Evolutionary conservation across 2,329 filamentous ascomycete genomes (phyloP).

Genomic region (Aspergillus tanneri): DNA sequence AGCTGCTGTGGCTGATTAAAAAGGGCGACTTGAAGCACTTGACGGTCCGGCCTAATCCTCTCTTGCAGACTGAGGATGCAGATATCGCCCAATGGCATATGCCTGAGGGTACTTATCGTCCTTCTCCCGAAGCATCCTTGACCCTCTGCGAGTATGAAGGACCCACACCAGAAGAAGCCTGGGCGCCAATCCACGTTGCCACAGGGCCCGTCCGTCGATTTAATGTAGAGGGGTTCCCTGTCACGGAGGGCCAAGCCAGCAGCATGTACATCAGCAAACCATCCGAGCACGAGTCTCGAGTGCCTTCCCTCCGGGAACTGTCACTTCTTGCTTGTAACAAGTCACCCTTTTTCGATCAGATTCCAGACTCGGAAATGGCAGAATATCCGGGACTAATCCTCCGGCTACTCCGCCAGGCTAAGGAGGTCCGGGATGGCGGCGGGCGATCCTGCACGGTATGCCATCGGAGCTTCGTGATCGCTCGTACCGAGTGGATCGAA

Average conservation of each 20-base stretch:
- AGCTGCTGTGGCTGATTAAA: slow-evolving; percentile 43
- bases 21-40: slow-evolving; percentile 41
- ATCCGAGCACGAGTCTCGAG: slow-evolving; percentile 14
- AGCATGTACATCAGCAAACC: slow-evolving; percentile 5
- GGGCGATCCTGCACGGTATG: slow-evolving; percentile 44
- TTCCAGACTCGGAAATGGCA: slow-evolving; percentile 36
- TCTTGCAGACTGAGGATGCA: slow-evolving; percentile 32
- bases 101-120: slow-evolving; percentile 11
- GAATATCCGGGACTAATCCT: slow-evolving; percentile 36
- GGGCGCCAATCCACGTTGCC: slow-evolving; percentile 39
- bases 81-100: slow-evolving; percentile 36
- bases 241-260: slow-evolving; percentile 12
- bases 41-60: slow-evolving; percentile 42
- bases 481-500: slow-evolving; percentile 46
- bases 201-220: slow-evolving; percentile 33
- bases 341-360: slow-evolving; percentile 37
- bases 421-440: slow-evolving; percentile 37
- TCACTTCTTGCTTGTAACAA: slow-evolving; percentile 41
- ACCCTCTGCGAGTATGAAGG: slow-evolving; percentile 27
- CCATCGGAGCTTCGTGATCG: slow-evolving; percentile 40
- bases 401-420: slow-evolving; percentile 36
- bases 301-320: slow-evolving; percentile 46
- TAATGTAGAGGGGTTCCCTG: slow-evolving; percentile 36
- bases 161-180: slow-evolving; percentile 29
- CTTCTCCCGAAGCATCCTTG: slow-evolving; percentile 8